Conservation (phyloP, 805 yeast species). For the Kuraishia floccosa region DNA sequence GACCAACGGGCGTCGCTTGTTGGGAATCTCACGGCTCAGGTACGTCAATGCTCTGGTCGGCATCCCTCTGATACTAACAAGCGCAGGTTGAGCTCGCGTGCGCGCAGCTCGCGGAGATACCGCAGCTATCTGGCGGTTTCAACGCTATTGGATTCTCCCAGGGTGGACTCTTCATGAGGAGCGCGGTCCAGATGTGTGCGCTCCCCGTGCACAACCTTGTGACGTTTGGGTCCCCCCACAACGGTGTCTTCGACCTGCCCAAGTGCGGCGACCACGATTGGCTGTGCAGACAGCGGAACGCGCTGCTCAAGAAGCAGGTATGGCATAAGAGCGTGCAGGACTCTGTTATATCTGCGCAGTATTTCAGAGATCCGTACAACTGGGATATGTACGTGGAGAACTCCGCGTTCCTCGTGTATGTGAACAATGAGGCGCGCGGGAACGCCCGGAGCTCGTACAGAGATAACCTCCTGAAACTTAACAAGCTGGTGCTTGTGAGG, state of each 20-base stretch:
- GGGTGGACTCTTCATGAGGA: conserved; percentile 74
- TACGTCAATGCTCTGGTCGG: too few relatives aligned
- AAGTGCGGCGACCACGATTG: conserved; percentile 42
- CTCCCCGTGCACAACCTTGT: conserved; percentile 37
- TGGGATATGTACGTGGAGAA: conserved; percentile 41
- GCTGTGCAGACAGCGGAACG: conserved; percentile 47
- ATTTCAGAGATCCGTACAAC: conserved; percentile 51
- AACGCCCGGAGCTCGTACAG: conserved; percentile 25
- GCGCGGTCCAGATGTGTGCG: conserved; percentile 50
- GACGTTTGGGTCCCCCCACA: conserved; percentile 77
- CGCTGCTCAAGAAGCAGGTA: conserved; percentile 42
- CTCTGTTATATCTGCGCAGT: conserved; percentile 60
- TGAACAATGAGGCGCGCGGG: conserved; percentile 46
- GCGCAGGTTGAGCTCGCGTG: conserved; percentile 45
- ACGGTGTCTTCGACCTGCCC: conserved; percentile 64
- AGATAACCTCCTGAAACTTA: conserved; percentile 28
- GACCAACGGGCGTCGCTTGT: conserved; percentile 47
- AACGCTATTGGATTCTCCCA: conserved; percentile 75
- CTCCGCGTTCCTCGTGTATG: conserved; percentile 49
- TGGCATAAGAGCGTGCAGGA: conserved; percentile 49
- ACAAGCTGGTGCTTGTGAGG: conserved; percentile 45
- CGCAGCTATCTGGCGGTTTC: conserved; percentile 43
- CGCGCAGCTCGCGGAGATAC: conserved; percentile 30
- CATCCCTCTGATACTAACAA: too few relatives aligned
- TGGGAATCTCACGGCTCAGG: conserved; percentile 51